Base-by-base conservation (phyloP, 768 basidiomycete genomes). In the Dacryopinax primogenitus region DNA sequence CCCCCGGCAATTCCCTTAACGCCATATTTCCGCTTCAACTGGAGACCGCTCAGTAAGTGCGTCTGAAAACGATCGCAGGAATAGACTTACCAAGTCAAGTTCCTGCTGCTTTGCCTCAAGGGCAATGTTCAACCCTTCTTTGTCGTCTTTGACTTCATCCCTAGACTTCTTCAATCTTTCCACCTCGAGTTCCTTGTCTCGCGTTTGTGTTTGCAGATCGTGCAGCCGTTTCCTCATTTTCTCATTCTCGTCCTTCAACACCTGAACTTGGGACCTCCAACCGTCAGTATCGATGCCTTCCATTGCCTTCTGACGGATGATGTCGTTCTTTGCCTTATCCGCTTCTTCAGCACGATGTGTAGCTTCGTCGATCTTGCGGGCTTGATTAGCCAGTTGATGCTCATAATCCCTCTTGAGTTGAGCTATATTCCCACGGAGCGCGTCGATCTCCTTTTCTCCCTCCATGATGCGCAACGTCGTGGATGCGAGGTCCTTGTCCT, bases 61-160 rank as follows among this genome's bases (percentile, higher is more conserved):
- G n/a, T 21, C 30, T 37, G n/a, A 36, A 28, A 70, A 26, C 39
- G 51, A 21, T 37, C 67, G 45, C 70, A 67, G 0, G 23, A 30
- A 47, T 4, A 30, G 39, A 37, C 83, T 63, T 66, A 96, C 93
- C 74, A 94, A 72, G 72, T 95, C 92, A 37, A 96, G 77, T 73
- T 95, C 93, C 73, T 94, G 92, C 71, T 96, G 93, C 76, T 96
- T 96, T 28, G 91, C 86, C 74, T 94, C 91, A 64, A 96, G 76
- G 0, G 92, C 93, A 35, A 94, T 92, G 70, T 95, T 93, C 70
- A 95, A 76, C n/a, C 89, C 87, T 61, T 82, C 75, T 23, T 88
- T 73, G 74, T 95, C 92, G 44, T 92, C 87, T 73, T 86, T 85
- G 67, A 87, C 82, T 71, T 85, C 79, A 0, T 78, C 77, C 37